phyloP scores from a whole-genome alignment of 2,329 filamentous ascomycete species.

The Colletotrichum neosansevieriae region DNA sequence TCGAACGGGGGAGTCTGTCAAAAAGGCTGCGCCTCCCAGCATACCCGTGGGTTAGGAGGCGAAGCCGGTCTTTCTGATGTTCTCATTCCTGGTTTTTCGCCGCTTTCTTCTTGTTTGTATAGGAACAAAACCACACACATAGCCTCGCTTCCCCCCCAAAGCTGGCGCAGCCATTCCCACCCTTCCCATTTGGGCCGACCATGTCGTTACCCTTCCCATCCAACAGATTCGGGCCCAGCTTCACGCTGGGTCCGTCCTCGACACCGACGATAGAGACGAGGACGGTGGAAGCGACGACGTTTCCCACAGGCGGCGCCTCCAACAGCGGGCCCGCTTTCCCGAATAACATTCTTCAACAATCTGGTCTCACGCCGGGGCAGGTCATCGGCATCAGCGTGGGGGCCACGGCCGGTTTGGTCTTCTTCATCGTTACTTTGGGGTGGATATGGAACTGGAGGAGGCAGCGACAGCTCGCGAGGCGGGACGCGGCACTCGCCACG shows the following conservation, averaged over 20 bases:
- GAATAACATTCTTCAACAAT: conserved; percentile 38
- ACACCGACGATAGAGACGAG: conserved; percentile 20
- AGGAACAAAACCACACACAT: conserved; percentile 17
- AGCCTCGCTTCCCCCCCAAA: not conserved
- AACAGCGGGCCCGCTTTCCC: conserved; percentile 21
- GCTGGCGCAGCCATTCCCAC: conserved; percentile 35
- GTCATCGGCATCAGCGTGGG: conserved; percentile 38
- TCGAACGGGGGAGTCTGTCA: conserved; percentile 34
- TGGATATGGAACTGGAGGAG: conserved; percentile 38
- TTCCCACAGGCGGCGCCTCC: not conserved
- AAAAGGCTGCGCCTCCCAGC: conserved; percentile 38
- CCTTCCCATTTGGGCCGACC: conserved; percentile 21
- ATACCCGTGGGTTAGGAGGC: conserved; percentile 8
- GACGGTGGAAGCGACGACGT: conserved; percentile 21
- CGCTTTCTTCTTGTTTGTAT: conserved; percentile 3
- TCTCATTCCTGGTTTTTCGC: not conserved
- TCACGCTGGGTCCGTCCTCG: conserved; percentile 27
- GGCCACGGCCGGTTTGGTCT: conserved; percentile 33
- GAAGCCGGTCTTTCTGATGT: conserved; percentile 31
- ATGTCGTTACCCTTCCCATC: conserved; percentile 34
- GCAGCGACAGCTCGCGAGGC: conserved; percentile 15
- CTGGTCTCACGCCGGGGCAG: conserved; percentile 32
- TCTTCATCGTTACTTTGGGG: conserved; percentile 34
- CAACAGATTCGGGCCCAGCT: conserved; percentile 34
- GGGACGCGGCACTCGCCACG: conserved; percentile 25